These are phyloP conservation scores for Theileria annulata DNA, from an alignment of 169 alveolate genomes.

Conservation along the genomic window DNA sequence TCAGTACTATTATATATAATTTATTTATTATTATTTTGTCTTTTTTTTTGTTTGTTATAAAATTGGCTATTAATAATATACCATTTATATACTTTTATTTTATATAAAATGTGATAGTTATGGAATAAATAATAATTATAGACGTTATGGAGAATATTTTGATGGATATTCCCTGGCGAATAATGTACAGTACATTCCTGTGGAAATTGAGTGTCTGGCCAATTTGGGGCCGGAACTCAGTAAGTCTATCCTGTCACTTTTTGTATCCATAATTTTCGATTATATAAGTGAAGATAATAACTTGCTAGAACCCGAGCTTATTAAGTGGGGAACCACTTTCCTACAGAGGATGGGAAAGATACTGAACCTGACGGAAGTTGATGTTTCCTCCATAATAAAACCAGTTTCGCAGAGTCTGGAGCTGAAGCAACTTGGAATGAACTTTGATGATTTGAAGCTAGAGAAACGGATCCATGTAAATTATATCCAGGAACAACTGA, in stretches of 20 bases:
- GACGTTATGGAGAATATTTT: conserved; percentile 57
- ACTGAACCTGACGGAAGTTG: conserved; percentile 40
- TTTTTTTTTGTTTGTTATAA: neutral
- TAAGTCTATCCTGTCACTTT: conserved; percentile 32
- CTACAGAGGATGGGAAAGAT: conserved; percentile 57
- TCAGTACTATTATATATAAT: neutral
- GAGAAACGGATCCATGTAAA: conserved; percentile 17
- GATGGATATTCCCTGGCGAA: conserved; percentile 59
- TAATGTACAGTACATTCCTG: conserved; percentile 60
- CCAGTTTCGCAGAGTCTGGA: conserved; percentile 53
- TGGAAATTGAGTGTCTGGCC: conserved; percentile 39
- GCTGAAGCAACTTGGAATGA: conserved; percentile 35
- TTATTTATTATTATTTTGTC: conserved; percentile 4
- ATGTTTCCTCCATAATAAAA: conserved; percentile 35
- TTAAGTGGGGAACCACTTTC: conserved; percentile 46
- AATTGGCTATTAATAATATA: neutral
- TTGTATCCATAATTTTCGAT: conserved; percentile 53
- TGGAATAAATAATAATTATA: neutral
- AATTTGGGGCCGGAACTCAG: conserved; percentile 40
- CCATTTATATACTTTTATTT: neutral
- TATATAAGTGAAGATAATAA: conserved; percentile 32
- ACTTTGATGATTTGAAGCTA: conserved; percentile 26
- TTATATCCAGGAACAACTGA: conserved; percentile 14
- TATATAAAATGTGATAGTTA: neutral
- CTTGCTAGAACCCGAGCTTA: conserved; percentile 21